Evolutionary conservation across 1,284 basidiomycete genomes (phyloP).

Genomic region (Sporisorium sorghi): DNA sequence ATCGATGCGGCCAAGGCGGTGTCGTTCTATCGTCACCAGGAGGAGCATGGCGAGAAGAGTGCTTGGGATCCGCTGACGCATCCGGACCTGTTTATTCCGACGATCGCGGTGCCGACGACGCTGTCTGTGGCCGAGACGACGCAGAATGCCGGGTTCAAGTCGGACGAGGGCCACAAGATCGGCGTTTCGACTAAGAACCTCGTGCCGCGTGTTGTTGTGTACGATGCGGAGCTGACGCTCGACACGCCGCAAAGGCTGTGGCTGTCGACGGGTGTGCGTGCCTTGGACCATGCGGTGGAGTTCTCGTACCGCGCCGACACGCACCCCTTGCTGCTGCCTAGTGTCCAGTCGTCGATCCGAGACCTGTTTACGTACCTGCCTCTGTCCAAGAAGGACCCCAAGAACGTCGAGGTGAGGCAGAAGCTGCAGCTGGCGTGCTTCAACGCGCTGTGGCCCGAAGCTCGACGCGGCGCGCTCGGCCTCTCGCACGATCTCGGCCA

Average conservation of each 20-base stretch:
- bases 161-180: conserved; percentile 78
- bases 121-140: conserved; percentile 79
- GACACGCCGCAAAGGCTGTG: conserved; percentile 81
- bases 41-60: conserved; percentile 32
- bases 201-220: conserved; percentile 74
- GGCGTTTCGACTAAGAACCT: conserved; percentile 71
- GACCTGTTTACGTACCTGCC: conserved; percentile 82
- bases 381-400: conserved; percentile 75
- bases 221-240: conserved; percentile 81
- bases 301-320: conserved; percentile 76
- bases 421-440: conserved; percentile 80
- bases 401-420: conserved; percentile 76
- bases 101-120: conserved; percentile 81
- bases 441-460: conserved; percentile 79
- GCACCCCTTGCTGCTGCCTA: conserved; percentile 73
- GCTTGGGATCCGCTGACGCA: conserved; percentile 21
- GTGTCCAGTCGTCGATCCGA: conserved; percentile 70
- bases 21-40: conserved; percentile 40
- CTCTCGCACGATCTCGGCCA: conserved; percentile 77
- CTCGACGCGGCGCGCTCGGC: conserved; percentile 75
- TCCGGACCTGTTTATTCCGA: conserved; percentile 67
- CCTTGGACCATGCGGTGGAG: conserved; percentile 83
- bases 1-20: conserved; percentile 75
- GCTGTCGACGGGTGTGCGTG: conserved; percentile 75
- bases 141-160: conserved; percentile 80